Conservation (phyloP, 371 early-diverging fungal species). For the Gilbertella persicaria region DNA sequence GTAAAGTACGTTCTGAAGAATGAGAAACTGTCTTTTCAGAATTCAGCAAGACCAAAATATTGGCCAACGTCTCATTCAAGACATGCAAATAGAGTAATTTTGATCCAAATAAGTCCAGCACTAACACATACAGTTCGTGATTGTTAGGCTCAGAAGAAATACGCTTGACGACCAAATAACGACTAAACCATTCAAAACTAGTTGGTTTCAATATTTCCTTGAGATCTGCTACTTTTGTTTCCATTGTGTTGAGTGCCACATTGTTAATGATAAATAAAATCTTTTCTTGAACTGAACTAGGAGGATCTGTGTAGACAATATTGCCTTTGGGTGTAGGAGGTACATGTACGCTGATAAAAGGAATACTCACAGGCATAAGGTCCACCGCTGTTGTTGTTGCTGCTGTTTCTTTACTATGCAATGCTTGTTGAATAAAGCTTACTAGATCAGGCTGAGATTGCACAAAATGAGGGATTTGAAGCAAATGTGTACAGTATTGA, state of each 20-base stretch:
- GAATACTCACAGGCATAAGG: background rate
- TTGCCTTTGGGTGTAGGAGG: slow-evolving; percentile 26
- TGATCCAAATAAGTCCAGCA: slow-evolving; percentile 72
- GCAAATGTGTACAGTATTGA: slow-evolving; percentile 77
- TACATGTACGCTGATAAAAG: slow-evolving; percentile 42
- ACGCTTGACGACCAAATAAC: slow-evolving; percentile 90
- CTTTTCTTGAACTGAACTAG: slow-evolving; percentile 77
- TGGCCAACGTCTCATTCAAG: slow-evolving; percentile 83
- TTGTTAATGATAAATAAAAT: slow-evolving; percentile 95
- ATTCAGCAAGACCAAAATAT: slow-evolving; percentile 83
- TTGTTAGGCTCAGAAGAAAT: slow-evolving; percentile 92
- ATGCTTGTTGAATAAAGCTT: background rate
- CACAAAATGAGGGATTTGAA: slow-evolving; percentile 77
- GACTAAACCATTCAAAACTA: slow-evolving; percentile 86
- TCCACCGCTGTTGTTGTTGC: slow-evolving; percentile 12
- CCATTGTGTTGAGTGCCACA: slow-evolving; percentile 81
- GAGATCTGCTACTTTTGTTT: slow-evolving; percentile 78
- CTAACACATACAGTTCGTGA: slow-evolving; percentile 80
- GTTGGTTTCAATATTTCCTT: slow-evolving; percentile 62
- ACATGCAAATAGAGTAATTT: slow-evolving; percentile 65
- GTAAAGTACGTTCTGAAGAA: slow-evolving; percentile 79
- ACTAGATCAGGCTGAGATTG: slow-evolving; percentile 66
- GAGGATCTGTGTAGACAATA: slow-evolving; percentile 57
- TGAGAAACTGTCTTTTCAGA: slow-evolving; percentile 89
- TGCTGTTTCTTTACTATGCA: background rate